Percentiles rank a stretch among this genome's conserved stretches.
These are phyloP conservation scores for Saccharomycopsis crataegensis DNA, from an alignment of 1,139 yeast genomes.

Conservation along the genomic window DNA sequence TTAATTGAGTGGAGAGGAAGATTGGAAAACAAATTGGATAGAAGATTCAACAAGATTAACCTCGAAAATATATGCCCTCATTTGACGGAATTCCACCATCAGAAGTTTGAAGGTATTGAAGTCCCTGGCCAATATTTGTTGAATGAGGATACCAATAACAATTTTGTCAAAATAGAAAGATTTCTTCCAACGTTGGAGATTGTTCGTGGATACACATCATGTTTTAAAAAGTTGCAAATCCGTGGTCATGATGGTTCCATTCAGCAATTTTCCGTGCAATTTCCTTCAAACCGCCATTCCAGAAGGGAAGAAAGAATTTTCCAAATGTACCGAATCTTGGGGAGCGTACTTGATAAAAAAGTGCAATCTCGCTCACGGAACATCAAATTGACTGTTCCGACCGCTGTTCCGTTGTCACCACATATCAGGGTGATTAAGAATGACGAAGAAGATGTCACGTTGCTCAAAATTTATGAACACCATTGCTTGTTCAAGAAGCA, in stretches of 20 bases:
- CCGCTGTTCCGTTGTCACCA: constrained; percentile 91
- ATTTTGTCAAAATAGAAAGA: constrained; percentile 87
- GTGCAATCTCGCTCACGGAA: constrained; percentile 86
- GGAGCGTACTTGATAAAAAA: constrained; percentile 69
- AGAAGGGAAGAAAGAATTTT: constrained; percentile 93
- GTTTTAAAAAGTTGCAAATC: constrained; percentile 81
- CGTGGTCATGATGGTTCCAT: constrained; percentile 91
- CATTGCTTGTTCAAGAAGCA: constrained; percentile 70
- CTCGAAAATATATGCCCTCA: constrained; percentile 92
- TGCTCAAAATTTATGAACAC: constrained; percentile 85
- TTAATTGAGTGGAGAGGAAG: constrained; percentile 90
- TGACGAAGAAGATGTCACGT: constrained; percentile 65
- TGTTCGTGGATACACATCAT: constrained; percentile 87
- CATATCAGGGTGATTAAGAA: constrained; percentile 90
- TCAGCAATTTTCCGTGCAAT: constrained; percentile 92
- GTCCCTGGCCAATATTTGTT: constrained; percentile 92
- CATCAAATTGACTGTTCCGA: constrained; percentile 79
- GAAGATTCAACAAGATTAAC: constrained; percentile 69
- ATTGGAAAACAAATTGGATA: constrained; percentile 82
- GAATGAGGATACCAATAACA: constrained; percentile 76
- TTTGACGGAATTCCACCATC: constrained; percentile 94
- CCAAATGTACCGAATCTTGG: constrained; percentile 83
- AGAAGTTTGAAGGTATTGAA: constrained; percentile 94
- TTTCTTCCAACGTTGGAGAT: constrained; percentile 85
- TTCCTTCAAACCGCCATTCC: constrained; percentile 96